Evolutionary conservation across 2,329 filamentous ascomycete genomes (phyloP), one percentile per base, ranked within the genome.

Genomic region (Colletotrichum kahawae): DNA sequence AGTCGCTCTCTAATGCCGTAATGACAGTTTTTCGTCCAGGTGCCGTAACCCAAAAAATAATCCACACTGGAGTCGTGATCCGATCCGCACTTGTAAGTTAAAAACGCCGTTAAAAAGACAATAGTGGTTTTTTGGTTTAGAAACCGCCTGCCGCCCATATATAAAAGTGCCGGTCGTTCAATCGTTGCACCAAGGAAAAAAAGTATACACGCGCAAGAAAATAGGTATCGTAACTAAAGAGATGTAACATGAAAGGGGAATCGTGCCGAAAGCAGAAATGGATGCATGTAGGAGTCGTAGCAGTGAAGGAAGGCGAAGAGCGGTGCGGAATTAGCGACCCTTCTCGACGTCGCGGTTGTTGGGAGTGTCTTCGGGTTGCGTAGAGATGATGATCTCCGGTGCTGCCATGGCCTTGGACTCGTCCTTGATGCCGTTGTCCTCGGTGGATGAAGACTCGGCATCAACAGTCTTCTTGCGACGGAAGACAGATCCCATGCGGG

Each of bases 171-270:
- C 57, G 73, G 69, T 75, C 69, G 34, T 75, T 48, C 13, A 73
- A 54, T 75, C 69, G 34, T 75, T 31, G 54, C 33, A 64, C 34
- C 14, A 13, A 51, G 2, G 10, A 9, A 13, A 57, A 69, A 72
- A 75, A 10, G 21, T 51, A 64, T 33, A 64, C 29, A 62, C 36
- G 34, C 48, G 43, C 18, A 48, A 62, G 54, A 71, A 62, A 5
- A 51, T 18, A 63, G 69, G 70, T 73, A 73, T 75, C 69, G 72
- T 73, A 73, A 21, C 64, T 38, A 72, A 59, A 59, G 31, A 24
- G 27, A 71, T 18, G 43, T 51, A 43, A 57, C 34, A 31, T 57
- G 54, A 34, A 62, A n/a, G 57, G 21, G 34, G 59, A 31, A 67
- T 57, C 31, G 31, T 62, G 43, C 43, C 57, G 31, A 13, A 21